Percentiles rank a stretch among this genome's conserved stretches.
Conservation (phyloP, 768 basidiomycete genomes). For the Cantharellus anzutake region DNA sequence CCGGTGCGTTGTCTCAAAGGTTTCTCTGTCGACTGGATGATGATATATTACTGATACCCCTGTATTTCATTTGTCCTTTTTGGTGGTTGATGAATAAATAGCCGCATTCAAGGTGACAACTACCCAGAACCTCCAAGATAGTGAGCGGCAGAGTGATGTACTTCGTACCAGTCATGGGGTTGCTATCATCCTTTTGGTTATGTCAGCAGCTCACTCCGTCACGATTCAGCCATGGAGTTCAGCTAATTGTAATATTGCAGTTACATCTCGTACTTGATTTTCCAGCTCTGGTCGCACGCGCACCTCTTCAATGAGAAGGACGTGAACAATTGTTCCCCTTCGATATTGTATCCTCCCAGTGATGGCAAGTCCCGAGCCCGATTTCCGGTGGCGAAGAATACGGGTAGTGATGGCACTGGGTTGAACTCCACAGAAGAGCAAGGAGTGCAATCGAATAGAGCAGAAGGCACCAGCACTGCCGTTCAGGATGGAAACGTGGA, state of each 20-base stretch:
- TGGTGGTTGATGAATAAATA: not conserved
- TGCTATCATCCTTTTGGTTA: constrained; percentile 58
- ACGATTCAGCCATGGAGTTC: too few relatives aligned
- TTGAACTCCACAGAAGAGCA: too few relatives aligned
- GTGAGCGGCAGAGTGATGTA: constrained; percentile 22
- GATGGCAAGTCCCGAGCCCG: not conserved
- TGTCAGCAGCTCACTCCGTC: constrained; percentile 10
- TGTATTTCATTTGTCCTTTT: too few relatives aligned
- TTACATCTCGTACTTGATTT: too few relatives aligned
- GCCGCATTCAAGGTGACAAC: constrained; percentile 55
- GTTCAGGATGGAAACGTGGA: too few relatives aligned
- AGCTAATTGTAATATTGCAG: too few relatives aligned
- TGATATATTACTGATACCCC: too few relatives aligned
- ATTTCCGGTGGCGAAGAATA: not conserved
- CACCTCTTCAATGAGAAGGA: not conserved
- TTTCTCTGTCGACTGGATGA: not conserved
- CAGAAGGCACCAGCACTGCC: too few relatives aligned
- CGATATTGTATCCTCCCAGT: constrained; percentile 3
- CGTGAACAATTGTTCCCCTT: not conserved
- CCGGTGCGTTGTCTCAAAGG: constrained; percentile 14
- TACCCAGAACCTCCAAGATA: constrained; percentile 7
- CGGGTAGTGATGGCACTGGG: not conserved
- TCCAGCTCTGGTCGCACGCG: not conserved
- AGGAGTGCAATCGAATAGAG: too few relatives aligned
- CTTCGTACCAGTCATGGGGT: constrained; percentile 67